These are phyloP conservation scores for Penicillium sp. DNA, from an alignment of 2,329 filamentous ascomycete species.

Conservation along the genomic window DNA sequence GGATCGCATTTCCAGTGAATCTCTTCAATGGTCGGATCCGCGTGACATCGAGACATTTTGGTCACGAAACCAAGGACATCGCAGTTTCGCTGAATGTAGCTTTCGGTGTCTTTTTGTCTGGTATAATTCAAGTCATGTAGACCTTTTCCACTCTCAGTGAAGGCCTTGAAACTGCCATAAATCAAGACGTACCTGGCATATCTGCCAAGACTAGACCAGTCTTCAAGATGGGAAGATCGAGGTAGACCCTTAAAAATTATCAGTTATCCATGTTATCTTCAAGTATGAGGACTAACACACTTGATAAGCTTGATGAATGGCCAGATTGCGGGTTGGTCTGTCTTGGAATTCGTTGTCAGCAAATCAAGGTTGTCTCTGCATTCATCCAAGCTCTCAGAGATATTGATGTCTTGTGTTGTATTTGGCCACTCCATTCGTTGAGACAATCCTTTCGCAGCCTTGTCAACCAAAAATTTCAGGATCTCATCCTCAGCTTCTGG, in stretches of 20 bases:
- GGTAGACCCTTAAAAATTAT: constrained; percentile 23
- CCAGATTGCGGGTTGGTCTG: constrained; percentile 20
- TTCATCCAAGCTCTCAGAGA: constrained; percentile 7
- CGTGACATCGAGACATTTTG: constrained; percentile 23
- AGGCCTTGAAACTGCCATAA: no score
- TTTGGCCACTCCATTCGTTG: not conserved
- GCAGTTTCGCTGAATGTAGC: constrained; percentile 27
- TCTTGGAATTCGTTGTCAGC: constrained; percentile 15
- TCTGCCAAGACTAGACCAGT: constrained; percentile 30
- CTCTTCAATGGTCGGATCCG: constrained; percentile 25
- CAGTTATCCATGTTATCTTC: not conserved
- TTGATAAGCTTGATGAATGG: constrained; percentile 30
- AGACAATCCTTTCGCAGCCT: not conserved
- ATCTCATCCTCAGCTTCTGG: not conserved
- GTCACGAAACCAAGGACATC: constrained; percentile 30
- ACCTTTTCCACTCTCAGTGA: no score
- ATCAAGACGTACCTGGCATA: constrained; percentile 13
- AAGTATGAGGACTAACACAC: constrained; percentile 4
- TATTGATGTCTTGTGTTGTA: not conserved
- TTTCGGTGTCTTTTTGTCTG: constrained; percentile 24
- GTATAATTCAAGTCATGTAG: constrained; percentile 29
- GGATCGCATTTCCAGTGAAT: constrained; percentile 7
- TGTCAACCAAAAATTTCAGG: not conserved
- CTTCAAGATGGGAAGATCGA: constrained; percentile 22
- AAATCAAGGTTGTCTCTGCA: constrained; percentile 23